A percentile compares a stretch with the other conserved stretches of the same genome.
These are phyloP conservation scores for Ceratorhiza oryzae-sativae DNA, from an alignment of 1,284 basidiomycete genomes.

Conservation along the genomic window DNA sequence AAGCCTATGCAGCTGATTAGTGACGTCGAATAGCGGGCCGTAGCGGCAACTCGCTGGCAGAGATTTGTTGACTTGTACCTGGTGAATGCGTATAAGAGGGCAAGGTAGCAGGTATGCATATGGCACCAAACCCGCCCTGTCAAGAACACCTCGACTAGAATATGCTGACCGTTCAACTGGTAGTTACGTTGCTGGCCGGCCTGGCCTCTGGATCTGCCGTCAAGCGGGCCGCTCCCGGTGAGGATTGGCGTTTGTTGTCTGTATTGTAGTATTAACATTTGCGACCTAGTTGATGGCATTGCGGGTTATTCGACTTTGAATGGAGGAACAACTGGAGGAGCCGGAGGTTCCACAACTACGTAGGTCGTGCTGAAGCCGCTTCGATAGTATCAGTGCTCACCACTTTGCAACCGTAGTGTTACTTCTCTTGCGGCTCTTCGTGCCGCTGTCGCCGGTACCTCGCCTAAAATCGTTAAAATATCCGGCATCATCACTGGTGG, in stretches of 20 bases:
- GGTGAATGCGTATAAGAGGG: no score
- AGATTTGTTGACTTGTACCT: not conserved
- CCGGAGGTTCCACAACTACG: conserved; percentile 35
- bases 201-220: conserved; percentile 13
- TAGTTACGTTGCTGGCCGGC: conserved; percentile 14
- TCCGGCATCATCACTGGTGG: conserved; percentile 39
- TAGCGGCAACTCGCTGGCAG: not conserved
- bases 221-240: conserved; percentile 31
- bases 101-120: no score
- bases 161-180: conserved; percentile 23
- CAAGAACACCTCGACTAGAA: no score
- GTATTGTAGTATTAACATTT: not conserved
- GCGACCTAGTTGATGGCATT: conserved; percentile 20
- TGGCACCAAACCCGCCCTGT: no score
- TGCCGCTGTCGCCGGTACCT: conserved; percentile 37
- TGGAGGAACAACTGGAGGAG: conserved; percentile 39
- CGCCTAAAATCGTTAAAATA: conserved; percentile 41
- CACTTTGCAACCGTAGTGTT: no score
- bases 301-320: conserved; percentile 36
- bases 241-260: not conserved
- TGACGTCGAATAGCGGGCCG: not conserved
- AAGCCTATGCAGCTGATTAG: not conserved
- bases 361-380: not conserved
- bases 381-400: no score
- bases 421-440: conserved; percentile 41